Base-by-base conservation (phyloP, 2,329 filamentous ascomycete species). In the Chalaropsis ovoidea region DNA sequence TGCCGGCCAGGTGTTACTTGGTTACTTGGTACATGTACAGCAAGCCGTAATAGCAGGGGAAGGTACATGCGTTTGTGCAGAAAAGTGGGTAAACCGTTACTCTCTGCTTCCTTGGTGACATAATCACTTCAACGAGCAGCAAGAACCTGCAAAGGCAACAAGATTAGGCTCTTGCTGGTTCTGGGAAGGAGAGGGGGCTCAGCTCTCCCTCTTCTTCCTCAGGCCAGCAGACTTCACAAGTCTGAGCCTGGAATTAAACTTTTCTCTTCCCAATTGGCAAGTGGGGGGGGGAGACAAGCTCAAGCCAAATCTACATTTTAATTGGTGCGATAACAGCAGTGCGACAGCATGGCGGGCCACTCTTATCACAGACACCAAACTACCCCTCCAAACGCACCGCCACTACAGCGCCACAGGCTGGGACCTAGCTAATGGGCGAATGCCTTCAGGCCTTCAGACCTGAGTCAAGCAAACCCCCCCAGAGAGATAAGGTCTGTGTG, bases 1-100 rank as follows among this genome's bases (percentile, higher is more conserved):
- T 60, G 52, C 24, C 61, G 31, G 61, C 31, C 47, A 63, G 61
- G 45, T 63, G 65, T 60, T 42, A 43, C n/a, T 35, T 31, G 24
- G 27, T 31, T 22, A 58, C 52, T n/a, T 17, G 24, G 52, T 58
- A 58, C 52, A 4, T 58, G 27, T 31, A 17, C 7, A 49, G 45
- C 7, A 3, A 35, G 31, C 31, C 3, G 31, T 7, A 35, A 39
- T 39, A 8, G 35, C 35, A 39, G 35, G 35, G 35, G 35, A 3
- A 39, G 22, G 24, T 24, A 24, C 47, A 27, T 52, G 15, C 22
- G 47, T 52, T 24, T 52, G 13, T 19, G 24, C 47, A 52, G 22
- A 52, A 52, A 52, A 52, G 47, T 52, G 47, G 47, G 10, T 52
- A 24, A 2, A 13, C 22, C 24, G 19, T 19, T 52, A 3, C 45